These are phyloP conservation scores for Lachnellula suecica DNA, from an alignment of 2,329 filamentous ascomycete genomes.

Conservation along the genomic window DNA sequence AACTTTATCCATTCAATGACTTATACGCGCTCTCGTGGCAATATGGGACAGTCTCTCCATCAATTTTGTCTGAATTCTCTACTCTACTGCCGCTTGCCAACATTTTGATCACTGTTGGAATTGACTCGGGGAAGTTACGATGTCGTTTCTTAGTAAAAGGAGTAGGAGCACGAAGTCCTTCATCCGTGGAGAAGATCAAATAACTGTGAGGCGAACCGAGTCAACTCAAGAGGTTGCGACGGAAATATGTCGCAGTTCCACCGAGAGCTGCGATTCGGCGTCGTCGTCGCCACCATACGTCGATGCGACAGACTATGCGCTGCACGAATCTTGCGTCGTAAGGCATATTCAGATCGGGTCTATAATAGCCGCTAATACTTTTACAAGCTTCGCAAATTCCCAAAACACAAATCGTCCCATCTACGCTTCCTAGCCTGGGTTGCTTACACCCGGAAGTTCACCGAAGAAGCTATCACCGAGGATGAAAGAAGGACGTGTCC, in stretches of 20 bases:
- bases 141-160: constrained; percentile 26
- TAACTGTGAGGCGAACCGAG: constrained; percentile 16
- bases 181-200: constrained; percentile 22
- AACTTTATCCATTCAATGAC: constrained; percentile 5
- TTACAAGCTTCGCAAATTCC: constrained; percentile 25
- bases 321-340: constrained; percentile 31
- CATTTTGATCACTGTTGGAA: neutral
- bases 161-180: constrained; percentile 25
- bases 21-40: constrained; percentile 23
- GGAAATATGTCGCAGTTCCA: constrained; percentile 3
- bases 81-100: neutral
- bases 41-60: constrained; percentile 16
- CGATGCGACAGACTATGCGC: constrained; percentile 18
- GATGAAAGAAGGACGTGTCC: constrained; percentile 28
- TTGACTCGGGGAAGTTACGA: constrained; percentile 6
- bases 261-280: constrained; percentile 12
- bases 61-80: constrained; percentile 8
- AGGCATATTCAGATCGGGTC: constrained; percentile 3
- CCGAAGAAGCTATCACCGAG: constrained; percentile 25
- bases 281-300: constrained; percentile 12
- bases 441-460: constrained; percentile 28
- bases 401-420: constrained; percentile 29
- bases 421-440: constrained; percentile 29
- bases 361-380: constrained; percentile 3
- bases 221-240: constrained; percentile 2